Conservation (phyloP, 805 yeast genomes). For the Wickerhamiella brachini region DNA sequence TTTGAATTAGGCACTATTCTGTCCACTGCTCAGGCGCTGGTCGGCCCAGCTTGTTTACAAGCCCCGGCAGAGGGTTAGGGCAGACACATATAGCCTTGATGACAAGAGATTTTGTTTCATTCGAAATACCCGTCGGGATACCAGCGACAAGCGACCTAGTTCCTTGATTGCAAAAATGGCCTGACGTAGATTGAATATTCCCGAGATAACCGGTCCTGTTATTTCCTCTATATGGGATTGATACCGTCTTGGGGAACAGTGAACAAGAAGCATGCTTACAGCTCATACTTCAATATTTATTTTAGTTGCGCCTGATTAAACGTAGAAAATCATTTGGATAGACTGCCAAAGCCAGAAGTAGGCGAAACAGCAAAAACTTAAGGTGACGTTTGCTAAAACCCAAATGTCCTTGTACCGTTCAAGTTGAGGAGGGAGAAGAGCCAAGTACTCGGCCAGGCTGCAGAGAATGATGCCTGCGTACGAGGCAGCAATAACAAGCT, state of each 20-base stretch:
- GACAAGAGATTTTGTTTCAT: neutral
- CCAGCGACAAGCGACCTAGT: slow-evolving; percentile 12
- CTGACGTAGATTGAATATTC: slow-evolving; percentile 18
- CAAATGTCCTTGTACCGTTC: slow-evolving; percentile 64
- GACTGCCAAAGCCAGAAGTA: slow-evolving; percentile 71
- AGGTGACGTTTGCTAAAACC: slow-evolving; percentile 59
- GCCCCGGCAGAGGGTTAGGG: neutral
- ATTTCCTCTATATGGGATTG: slow-evolving; percentile 5
- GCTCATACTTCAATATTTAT: neutral
- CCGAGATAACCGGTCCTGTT: slow-evolving; percentile 12
- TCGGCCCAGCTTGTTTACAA: too few species aligned
- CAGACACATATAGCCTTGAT: neutral
- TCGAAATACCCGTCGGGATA: slow-evolving; percentile 14
- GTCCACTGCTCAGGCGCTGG: too few species aligned
- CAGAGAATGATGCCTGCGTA: slow-evolving; percentile 37
- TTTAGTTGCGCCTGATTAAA: neutral
- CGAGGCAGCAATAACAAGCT: slow-evolving; percentile 35
- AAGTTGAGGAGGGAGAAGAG: slow-evolving; percentile 34
- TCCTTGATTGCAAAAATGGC: slow-evolving; percentile 19
- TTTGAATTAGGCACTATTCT: too few species aligned
- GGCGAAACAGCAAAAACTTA: slow-evolving; percentile 63
- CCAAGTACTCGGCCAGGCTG: slow-evolving; percentile 39
- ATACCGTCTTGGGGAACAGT: slow-evolving; percentile 24
- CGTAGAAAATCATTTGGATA: neutral
- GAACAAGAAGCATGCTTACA: neutral